Conservation (phyloP, 257 asterid genomes). For the Solanum sejunctum region DNA sequence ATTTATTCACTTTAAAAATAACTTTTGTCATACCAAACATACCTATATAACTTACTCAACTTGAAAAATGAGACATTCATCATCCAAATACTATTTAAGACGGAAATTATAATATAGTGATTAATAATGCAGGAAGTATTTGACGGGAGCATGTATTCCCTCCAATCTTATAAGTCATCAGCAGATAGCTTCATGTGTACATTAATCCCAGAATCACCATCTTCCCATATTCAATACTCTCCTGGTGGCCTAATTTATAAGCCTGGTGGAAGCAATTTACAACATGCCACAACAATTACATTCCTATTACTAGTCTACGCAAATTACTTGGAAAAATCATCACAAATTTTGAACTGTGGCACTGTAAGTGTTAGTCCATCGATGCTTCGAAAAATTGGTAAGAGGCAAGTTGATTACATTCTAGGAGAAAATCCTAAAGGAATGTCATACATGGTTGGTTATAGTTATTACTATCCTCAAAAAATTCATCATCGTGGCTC, state of each 20-base stretch:
- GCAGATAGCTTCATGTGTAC: slow-evolving; percentile 96
- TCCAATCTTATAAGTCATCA: slow-evolving; percentile 74
- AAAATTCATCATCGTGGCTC: slow-evolving; percentile 90
- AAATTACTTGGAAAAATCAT: slow-evolving; percentile 54
- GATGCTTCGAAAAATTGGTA: slow-evolving; percentile 49
- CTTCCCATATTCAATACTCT: slow-evolving; percentile 59
- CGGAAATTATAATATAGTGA: neutral
- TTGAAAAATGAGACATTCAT: neutral
- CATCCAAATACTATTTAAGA: neutral
- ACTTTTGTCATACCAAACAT: neutral
- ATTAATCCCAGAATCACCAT: slow-evolving; percentile 67
- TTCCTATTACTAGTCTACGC: slow-evolving; percentile 79
- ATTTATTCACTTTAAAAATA: neutral
- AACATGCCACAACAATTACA: slow-evolving; percentile 72
- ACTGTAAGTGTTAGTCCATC: slow-evolving; percentile 34
- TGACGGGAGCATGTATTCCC: slow-evolving; percentile 41
- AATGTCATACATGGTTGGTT: slow-evolving; percentile 95
- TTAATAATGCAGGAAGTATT: slow-evolving; percentile 55
- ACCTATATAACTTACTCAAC: neutral
- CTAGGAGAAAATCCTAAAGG: slow-evolving; percentile 90
- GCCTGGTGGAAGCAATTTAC: slow-evolving; percentile 95
- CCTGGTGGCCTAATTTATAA: slow-evolving; percentile 86
- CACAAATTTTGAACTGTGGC: slow-evolving; percentile 58
- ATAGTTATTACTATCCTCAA: slow-evolving; percentile 55
- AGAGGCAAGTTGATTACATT: slow-evolving; percentile 69